Base-by-base conservation (phyloP, 2,329 filamentous ascomycete species). In the Hymenoscyphus occultus region DNA sequence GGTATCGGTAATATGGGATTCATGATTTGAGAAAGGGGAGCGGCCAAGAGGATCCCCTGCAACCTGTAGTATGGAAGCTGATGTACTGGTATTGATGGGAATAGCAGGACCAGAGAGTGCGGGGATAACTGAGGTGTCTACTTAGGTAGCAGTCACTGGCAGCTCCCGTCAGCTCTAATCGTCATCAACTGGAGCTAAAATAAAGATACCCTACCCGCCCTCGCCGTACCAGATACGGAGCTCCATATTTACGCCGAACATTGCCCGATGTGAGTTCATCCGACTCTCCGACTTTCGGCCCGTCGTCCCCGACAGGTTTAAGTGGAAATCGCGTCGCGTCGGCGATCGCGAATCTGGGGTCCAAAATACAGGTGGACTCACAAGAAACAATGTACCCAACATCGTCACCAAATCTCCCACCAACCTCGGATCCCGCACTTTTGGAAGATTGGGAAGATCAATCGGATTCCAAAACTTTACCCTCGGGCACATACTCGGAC, bases 401-500 rank as follows among this genome's bases (percentile, higher is more conserved):
- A 14, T 69, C 68, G 16, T 70, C 67, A 19, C 70, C 72, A 62
- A 60, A 60, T 39, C 57, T 72, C 7, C 72, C 70, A 32, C 60
- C 65, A 48, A 71, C 67, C 45, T 72, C 69, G 31, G 70, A 74
- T 62, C 68, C 71, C 9, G 68, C 66, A 31, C 65, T 73, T 40
- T 56, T 59, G 28, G 65, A 71, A 40, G 68, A 73, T 67, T 72
- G 66, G 68, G 68, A 74, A 59, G 51, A 70, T 13, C 62, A 64
- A 22, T 45, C 64, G 13, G 19, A 62, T 32, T 42, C 65, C 57
- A n/a, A 16, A 19, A 59, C 56, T 22, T 28, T 68, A 58, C 63
- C 68, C 48, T 66, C 67, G 35, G 70, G 66, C 59, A 69, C 76
- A 13, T 70, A 78, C 68, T 80, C 79, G 10, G 80, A 84, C 77